Evolutionary conservation across 495 filamentous ascomycete genomes (phyloP).

Genomic region (Penicillium ochrochloron): DNA sequence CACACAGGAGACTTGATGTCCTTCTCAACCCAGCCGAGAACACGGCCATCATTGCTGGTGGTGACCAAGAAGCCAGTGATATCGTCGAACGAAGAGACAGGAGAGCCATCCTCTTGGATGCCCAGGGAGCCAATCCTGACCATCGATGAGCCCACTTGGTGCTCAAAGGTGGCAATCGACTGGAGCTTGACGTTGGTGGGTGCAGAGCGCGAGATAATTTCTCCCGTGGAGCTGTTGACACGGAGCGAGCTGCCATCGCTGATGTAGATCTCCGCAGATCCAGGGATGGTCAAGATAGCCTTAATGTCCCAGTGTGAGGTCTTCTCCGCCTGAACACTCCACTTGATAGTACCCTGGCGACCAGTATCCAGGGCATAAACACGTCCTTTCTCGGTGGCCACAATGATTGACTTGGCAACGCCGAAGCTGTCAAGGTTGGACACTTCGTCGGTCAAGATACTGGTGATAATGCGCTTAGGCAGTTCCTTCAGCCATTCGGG

Average conservation of each 20-base stretch:
- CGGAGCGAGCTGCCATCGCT: conserved; percentile 61
- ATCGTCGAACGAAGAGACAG: conserved; percentile 33
- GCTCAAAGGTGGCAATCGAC: conserved; percentile 39
- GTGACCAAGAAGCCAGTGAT: conserved; percentile 58
- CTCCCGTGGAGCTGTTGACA: conserved; percentile 61
- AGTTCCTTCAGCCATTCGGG: conserved; percentile 71
- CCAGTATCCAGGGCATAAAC: conserved; percentile 79
- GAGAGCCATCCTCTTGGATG: conserved; percentile 43
- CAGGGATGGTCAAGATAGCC: conserved; percentile 64
- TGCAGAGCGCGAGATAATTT: conserved; percentile 48
- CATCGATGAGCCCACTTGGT: conserved; percentile 25
- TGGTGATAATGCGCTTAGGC: conserved; percentile 67
- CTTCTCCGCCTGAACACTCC: conserved; percentile 66
- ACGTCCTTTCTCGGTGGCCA: conserved; percentile 80
- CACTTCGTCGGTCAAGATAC: conserved; percentile 64
- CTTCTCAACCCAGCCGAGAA: conserved; percentile 62
- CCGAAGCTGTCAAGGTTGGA: conserved; percentile 80
- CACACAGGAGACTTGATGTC: conserved; percentile 63
- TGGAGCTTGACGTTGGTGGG: conserved; percentile 33
- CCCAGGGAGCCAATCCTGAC: conserved; percentile 34
- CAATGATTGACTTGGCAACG: conserved; percentile 78
- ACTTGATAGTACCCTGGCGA: conserved; percentile 73
- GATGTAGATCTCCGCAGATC: conserved; percentile 61
- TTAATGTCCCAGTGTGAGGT: conserved; percentile 69
- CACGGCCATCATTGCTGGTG: conserved; percentile 59